phyloP scores from a whole-genome alignment of 768 basidiomycete species.

The Hygrophorus russula region DNA sequence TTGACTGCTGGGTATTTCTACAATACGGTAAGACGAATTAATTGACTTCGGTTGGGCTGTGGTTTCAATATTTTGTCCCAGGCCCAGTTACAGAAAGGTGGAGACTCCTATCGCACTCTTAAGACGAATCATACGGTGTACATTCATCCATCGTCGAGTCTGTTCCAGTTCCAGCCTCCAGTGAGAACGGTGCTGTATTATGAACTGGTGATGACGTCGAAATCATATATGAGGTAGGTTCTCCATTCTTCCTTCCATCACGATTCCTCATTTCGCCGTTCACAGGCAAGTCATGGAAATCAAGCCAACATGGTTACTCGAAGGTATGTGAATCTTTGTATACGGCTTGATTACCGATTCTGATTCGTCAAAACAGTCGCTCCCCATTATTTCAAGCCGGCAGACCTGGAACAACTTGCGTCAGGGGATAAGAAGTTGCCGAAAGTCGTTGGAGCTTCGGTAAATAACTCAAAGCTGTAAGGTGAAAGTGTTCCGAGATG shows the following conservation, averaged over 20 bases:
- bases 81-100: slow-evolving; percentile 90
- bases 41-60: background rate
- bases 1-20: slow-evolving; percentile 94
- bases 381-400: slow-evolving; percentile 90
- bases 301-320: slow-evolving; percentile 87
- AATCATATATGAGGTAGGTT: slow-evolving; percentile 83
- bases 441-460: slow-evolving; percentile 49
- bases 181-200: slow-evolving; percentile 87
- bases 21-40: slow-evolving; percentile 54
- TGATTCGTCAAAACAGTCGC: slow-evolving; percentile 48
- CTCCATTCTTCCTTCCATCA: background rate
- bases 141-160: slow-evolving; percentile 89
- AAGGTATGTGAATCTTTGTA: slow-evolving; percentile 42
- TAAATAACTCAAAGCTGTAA: background rate
- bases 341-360: slow-evolving; percentile 5
- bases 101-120: slow-evolving; percentile 93
- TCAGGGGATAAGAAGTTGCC: slow-evolving; percentile 91
- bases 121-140: slow-evolving; percentile 96
- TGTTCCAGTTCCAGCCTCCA: slow-evolving; percentile 95
- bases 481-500: no score
- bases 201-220: slow-evolving; percentile 94
- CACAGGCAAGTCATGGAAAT: slow-evolving; percentile 93
- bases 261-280: background rate
- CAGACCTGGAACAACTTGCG: slow-evolving; percentile 70
- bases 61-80: slow-evolving; percentile 16